Base-by-base conservation (phyloP, 805 yeast species). In the Spathaspora passalidarum region DNA sequence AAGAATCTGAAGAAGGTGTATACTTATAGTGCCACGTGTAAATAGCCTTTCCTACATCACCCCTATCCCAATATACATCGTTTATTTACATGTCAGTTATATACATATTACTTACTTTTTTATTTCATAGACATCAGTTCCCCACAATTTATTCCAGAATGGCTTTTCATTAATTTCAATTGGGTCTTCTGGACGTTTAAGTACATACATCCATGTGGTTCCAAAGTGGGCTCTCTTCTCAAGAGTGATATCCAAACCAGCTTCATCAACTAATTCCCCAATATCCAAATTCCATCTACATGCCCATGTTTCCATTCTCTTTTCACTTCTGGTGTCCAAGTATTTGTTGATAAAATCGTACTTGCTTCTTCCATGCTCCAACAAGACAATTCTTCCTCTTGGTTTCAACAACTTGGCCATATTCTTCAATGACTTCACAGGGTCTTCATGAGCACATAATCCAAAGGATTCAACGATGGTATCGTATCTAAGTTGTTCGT, bases 281-380 rank as follows among this genome's bases (percentile, higher is more conserved):
- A 94, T 88, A 60, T 94, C 98, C 51, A 94, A 70, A 61, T 94
- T 94, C 97, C 98, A 94, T 59, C 98, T 75, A 65, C 99, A 94
- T 1, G 97, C 99, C 97, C 98, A 94, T 2, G 84, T 81, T 48
- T 85, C 80, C 68, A 91, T 79, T 65, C 97, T 84, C 54, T 81
- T 79, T 50, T 81, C 90, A 3, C 97, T 91, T 51, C 94, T 75
- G 49, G 80, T 79, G 63, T 94, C 97, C 62, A 94, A 72, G 46
- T 86, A 81, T 22, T 80, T 77, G 65, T 94, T 94, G 53, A 94
- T 78, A 43, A 84, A 80, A 44, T 81, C 84, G 70, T 83, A 89
- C 0, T 81, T 73, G 45, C 97, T 88, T 55, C 97, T 75, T 2
- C 99, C 99, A 60, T 94, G 99, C 62, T 94, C 99, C 45, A 94